Percentiles rank a stretch among this genome's conserved stretches.
Evolutionary conservation across 176 grass and related monocot species (phyloP).

Genomic region (Elymus sibiricus): DNA sequence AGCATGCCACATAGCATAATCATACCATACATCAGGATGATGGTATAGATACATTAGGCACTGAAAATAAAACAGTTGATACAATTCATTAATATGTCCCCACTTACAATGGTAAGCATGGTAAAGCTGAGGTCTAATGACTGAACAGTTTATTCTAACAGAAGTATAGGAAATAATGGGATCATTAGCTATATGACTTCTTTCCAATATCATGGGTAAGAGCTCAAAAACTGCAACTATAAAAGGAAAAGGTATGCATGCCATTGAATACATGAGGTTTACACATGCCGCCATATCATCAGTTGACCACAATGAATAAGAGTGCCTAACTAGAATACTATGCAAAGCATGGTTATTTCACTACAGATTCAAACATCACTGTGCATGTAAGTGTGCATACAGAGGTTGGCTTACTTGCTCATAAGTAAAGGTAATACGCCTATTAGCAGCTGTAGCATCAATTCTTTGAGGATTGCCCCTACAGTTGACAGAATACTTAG

Average conservation of each 20-base stretch:
- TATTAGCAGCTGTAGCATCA: conserved; percentile 79
- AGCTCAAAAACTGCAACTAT: not conserved
- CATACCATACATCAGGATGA: conserved; percentile 98
- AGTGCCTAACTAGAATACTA: conserved; percentile 4
- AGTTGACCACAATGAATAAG: not conserved
- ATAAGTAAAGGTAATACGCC: conserved; percentile 85
- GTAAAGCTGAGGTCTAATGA: not conserved
- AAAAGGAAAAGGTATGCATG: not conserved
- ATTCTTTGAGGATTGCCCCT: conserved; percentile 98
- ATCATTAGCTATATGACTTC: not conserved
- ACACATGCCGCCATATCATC: not conserved
- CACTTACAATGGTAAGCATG: conserved; percentile 8
- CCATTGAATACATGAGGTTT: not conserved
- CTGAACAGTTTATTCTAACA: conserved; percentile 6
- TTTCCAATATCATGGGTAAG: conserved; percentile 15
- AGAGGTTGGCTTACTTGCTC: conserved; percentile 72
- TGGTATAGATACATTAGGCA: conserved; percentile 98
- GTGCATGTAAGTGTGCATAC: conserved; percentile 11
- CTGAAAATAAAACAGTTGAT: conserved; percentile 40
- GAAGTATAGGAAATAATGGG: not conserved
- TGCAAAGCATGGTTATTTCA: not conserved
- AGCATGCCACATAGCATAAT: conserved; percentile 84
- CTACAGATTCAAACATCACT: not conserved
- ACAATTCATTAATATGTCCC: conserved; percentile 5
- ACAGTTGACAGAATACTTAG: conserved; percentile 18